Evolutionary conservation across 164 flowering plant species (phyloP).

Genomic region (Vitis rotundifolia): DNA sequence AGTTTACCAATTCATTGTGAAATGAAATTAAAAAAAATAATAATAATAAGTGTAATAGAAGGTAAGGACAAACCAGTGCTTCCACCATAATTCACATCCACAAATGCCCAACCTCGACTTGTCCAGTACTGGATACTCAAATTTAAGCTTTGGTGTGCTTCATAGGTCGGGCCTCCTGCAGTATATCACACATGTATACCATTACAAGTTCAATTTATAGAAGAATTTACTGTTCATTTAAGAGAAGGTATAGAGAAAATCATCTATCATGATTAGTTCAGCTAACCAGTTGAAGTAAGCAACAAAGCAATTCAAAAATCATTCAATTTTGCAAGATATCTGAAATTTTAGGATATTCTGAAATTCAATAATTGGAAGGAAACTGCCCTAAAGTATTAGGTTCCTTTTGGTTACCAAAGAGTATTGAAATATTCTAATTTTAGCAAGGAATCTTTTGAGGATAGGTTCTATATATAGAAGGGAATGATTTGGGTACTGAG

Average conservation of each 20-base stretch:
- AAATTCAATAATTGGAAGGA: too few relatives aligned
- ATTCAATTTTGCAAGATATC: too few relatives aligned
- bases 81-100: constrained; percentile 98
- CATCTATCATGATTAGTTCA: not conserved
- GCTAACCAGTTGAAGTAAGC: too few relatives aligned
- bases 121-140: constrained; percentile 94
- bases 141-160: constrained; percentile 76
- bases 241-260: not conserved
- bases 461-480: too few relatives aligned
- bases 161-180: constrained; percentile 94
- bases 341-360: too few relatives aligned
- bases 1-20: not conserved
- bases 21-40: not conserved
- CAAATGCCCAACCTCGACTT: constrained; percentile 98
- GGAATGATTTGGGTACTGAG: too few relatives aligned
- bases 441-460: too few relatives aligned
- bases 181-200: constrained; percentile 1
- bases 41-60: not conserved
- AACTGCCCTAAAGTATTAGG: too few relatives aligned
- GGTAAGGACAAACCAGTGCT: constrained; percentile 77
- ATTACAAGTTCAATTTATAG: not conserved
- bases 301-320: too few relatives aligned
- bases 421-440: too few relatives aligned
- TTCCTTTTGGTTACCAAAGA: too few relatives aligned
- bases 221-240: not conserved